Percentiles rank a stretch among this genome's conserved stretches.
phyloP scores from a whole-genome alignment of 1,284 basidiomycete species.

The Trametes hirsuta region DNA sequence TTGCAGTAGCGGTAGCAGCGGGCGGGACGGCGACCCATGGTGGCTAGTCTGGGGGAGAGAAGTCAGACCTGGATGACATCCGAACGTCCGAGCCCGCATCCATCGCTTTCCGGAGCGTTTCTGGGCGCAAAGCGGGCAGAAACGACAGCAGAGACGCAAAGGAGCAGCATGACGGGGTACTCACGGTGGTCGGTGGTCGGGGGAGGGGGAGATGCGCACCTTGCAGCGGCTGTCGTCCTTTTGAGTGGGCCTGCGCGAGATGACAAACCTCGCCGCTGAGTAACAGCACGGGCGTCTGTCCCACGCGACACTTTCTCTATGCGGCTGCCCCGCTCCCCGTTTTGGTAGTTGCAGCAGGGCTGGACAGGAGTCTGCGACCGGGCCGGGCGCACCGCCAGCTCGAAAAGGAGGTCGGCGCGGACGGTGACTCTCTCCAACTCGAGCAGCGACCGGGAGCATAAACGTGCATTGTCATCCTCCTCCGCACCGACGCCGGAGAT shows the following conservation, averaged over 20 bases:
- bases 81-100: constrained; percentile 25
- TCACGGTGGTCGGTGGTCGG: constrained; percentile 30
- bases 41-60: constrained; percentile 18
- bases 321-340: neutral
- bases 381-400: neutral
- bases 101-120: constrained; percentile 27
- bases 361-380: neutral
- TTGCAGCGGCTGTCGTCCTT: constrained; percentile 23
- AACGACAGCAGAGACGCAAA: constrained; percentile 9
- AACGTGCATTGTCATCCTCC: too few relatives aligned
- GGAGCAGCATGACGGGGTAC: constrained; percentile 24
- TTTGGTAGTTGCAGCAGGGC: neutral
- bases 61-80: constrained; percentile 34
- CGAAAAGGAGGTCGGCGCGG: neutral
- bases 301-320: constrained; percentile 4
- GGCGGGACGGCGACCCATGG: constrained; percentile 94
- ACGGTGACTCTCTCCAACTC: neutral
- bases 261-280: constrained; percentile 34
- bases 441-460: too few relatives aligned
- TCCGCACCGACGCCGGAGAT: neutral
- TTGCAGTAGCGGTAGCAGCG: constrained; percentile 98
- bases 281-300: constrained; percentile 22
- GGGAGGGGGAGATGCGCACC: constrained; percentile 19
- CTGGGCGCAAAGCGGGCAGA: constrained; percentile 10
- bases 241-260: constrained; percentile 29